Evolutionary conservation across 192 early-diverging fungal genomes (phyloP).

Genomic region (Mycoemilia scoparia): DNA sequence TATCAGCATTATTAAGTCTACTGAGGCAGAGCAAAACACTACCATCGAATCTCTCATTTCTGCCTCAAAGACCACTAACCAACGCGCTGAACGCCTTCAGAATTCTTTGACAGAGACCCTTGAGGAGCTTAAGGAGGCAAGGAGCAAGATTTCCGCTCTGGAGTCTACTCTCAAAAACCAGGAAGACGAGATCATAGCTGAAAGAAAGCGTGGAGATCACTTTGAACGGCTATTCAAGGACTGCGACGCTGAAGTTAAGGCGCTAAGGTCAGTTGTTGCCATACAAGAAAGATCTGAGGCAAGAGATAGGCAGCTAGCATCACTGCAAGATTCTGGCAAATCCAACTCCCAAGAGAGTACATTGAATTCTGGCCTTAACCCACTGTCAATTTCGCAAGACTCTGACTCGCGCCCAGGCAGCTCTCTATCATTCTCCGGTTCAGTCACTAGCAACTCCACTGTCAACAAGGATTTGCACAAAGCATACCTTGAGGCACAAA

Average conservation of each 20-base stretch:
- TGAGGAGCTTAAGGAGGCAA: conserved; percentile 6
- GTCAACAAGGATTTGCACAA: conserved; percentile 11
- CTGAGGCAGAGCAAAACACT: conserved; percentile 7
- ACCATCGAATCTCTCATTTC: conserved; percentile 4
- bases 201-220: conserved; percentile 7
- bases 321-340: too few species aligned
- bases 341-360: too few species aligned
- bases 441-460: conserved; percentile 1
- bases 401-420: neutral
- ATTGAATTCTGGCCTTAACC: too few species aligned
- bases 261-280: conserved; percentile 10
- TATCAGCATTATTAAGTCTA: conserved; percentile 3
- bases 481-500: conserved; percentile 22
- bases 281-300: conserved; percentile 16
- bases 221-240: conserved; percentile 24
- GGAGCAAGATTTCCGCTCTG: conserved; percentile 4
- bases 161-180: conserved; percentile 7
- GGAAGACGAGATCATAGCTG: conserved; percentile 7
- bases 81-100: conserved; percentile 23
- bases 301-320: conserved; percentile 18
- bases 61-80: conserved; percentile 10
- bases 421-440: conserved; percentile 2
- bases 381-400: conserved; percentile 19
- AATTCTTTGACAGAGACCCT: conserved; percentile 15
- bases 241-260: conserved; percentile 13